These are phyloP conservation scores for Austroboletus novae-zelandiae DNA, from an alignment of 1,284 basidiomycete genomes.

Conservation along the genomic window DNA sequence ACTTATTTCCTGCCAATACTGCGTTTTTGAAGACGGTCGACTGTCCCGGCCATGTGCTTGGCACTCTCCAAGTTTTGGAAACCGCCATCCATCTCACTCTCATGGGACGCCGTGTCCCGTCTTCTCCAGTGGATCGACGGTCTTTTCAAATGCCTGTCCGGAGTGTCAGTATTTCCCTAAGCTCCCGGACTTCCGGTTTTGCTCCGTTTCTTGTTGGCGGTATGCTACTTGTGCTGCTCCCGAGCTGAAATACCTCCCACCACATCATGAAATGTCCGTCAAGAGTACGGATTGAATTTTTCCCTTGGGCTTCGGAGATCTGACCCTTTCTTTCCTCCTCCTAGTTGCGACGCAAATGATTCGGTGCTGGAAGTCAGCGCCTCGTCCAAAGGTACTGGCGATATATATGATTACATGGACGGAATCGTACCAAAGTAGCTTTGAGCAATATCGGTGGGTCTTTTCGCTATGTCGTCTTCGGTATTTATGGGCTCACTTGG, in stretches of 20 bases:
- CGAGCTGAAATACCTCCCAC: slow-evolving; percentile 11
- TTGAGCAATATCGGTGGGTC: slow-evolving; percentile 21
- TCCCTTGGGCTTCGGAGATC: too few species aligned
- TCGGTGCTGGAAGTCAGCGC: slow-evolving; percentile 6
- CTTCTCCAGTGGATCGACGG: background rate
- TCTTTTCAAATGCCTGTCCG: slow-evolving; percentile 11
- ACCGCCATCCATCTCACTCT: background rate
- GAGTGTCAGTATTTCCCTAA: slow-evolving; percentile 18
- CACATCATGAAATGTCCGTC: slow-evolving; percentile 9
- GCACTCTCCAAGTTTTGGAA: background rate
- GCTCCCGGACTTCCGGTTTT: slow-evolving; percentile 18
- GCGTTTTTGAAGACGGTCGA: background rate
- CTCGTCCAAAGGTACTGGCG: slow-evolving; percentile 13
- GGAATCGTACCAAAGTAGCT: slow-evolving; percentile 3
- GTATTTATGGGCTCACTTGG: background rate
- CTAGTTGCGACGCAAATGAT: slow-evolving; percentile 17
- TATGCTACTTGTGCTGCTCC: slow-evolving; percentile 18
- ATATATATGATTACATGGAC: slow-evolving; percentile 26
- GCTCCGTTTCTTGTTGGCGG: slow-evolving; percentile 14
- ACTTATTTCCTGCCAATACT: background rate
- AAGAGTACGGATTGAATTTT: slow-evolving; percentile 3
- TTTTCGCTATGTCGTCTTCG: background rate
- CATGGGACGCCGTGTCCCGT: background rate
- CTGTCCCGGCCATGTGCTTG: background rate
- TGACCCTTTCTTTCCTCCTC: background rate